These are phyloP conservation scores for Peronospora belbahrii DNA, from an alignment of 352 stramenopile genomes.

Conservation along the genomic window DNA sequence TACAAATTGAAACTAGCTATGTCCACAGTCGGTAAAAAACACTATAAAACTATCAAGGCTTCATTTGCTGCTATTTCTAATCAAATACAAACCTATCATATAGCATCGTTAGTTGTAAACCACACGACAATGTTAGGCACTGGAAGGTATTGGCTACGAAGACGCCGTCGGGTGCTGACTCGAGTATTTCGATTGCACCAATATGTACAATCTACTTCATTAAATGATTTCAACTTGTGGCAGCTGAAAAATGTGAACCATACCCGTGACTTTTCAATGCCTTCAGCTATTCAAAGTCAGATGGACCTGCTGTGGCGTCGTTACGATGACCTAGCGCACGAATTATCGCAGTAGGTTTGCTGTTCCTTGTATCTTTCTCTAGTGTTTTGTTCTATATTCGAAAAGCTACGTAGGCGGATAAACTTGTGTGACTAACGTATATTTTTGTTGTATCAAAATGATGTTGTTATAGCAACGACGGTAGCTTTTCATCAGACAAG, in stretches of 20 bases:
- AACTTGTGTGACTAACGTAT: background rate
- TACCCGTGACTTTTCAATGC: constrained; percentile 48
- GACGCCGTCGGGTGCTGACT: constrained; percentile 12
- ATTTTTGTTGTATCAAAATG: constrained; percentile 1
- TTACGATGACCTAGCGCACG: constrained; percentile 54
- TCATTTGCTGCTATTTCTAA: too few species aligned
- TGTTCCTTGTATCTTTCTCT: background rate
- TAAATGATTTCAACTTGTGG: background rate
- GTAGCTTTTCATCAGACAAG: constrained; percentile 57
- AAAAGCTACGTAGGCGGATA: background rate
- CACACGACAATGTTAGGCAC: constrained; percentile 10
- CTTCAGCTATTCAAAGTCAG: constrained; percentile 60
- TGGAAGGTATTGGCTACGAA: constrained; percentile 20
- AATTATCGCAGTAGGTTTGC: constrained; percentile 50
- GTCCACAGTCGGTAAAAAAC: too few species aligned
- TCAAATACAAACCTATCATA: too few species aligned
- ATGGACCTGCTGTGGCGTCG: constrained; percentile 55
- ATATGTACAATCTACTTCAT: background rate
- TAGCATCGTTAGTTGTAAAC: too few species aligned
- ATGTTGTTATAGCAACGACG: constrained; percentile 48
- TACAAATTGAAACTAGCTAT: too few species aligned
- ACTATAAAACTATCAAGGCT: too few species aligned
- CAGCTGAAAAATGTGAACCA: constrained; percentile 15
- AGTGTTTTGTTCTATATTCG: background rate
- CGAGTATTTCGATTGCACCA: background rate